A percentile compares a stretch with the other conserved stretches of the same genome.
These are phyloP conservation scores for Blepharisma undulans DNA, from an alignment of 169 alveolate species.

Conservation along the genomic window DNA sequence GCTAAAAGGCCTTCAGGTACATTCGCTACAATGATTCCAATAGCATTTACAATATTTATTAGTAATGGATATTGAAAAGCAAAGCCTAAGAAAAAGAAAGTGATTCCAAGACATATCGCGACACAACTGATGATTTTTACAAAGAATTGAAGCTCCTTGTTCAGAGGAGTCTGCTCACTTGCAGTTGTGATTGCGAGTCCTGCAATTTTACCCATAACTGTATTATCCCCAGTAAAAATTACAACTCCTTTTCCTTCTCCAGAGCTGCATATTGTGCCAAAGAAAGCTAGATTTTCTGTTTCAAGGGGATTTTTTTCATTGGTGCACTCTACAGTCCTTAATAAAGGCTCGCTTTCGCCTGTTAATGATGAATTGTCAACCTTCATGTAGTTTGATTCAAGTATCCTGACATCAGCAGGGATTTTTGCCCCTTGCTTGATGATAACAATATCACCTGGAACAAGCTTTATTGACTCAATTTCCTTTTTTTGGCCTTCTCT, in stretches of 20 bases:
- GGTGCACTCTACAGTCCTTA: slow-evolving; percentile 48
- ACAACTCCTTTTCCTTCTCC: slow-evolving; percentile 67
- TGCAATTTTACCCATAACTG: slow-evolving; percentile 88
- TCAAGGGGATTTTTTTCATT: slow-evolving; percentile 56
- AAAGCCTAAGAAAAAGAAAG: slow-evolving; percentile 77
- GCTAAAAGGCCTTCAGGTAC: slow-evolving; percentile 87
- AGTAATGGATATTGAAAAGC: slow-evolving; percentile 67
- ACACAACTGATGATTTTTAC: slow-evolving; percentile 77
- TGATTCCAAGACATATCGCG: slow-evolving; percentile 75
- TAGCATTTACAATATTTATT: slow-evolving; percentile 73
- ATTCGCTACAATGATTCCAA: slow-evolving; percentile 88
- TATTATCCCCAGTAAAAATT: slow-evolving; percentile 81
- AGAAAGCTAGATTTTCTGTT: slow-evolving; percentile 72
- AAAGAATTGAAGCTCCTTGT: slow-evolving; percentile 81
- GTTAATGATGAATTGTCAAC: slow-evolving; percentile 81
- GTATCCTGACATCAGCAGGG: slow-evolving; percentile 82
- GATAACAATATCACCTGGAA: slow-evolving; percentile 75
- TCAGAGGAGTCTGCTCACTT: slow-evolving; percentile 76
- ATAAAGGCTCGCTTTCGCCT: slow-evolving; percentile 79
- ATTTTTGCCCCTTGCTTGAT: slow-evolving; percentile 74
- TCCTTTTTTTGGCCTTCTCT: slow-evolving; percentile 66
- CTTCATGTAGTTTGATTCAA: slow-evolving; percentile 71
- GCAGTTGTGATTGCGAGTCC: slow-evolving; percentile 76
- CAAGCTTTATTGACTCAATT: slow-evolving; percentile 63
- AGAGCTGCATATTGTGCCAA: slow-evolving; percentile 73